Evolutionary conservation across 495 filamentous ascomycete genomes (phyloP), one percentile per base, ranked within the genome.

Genomic region (Niebla homalea): DNA sequence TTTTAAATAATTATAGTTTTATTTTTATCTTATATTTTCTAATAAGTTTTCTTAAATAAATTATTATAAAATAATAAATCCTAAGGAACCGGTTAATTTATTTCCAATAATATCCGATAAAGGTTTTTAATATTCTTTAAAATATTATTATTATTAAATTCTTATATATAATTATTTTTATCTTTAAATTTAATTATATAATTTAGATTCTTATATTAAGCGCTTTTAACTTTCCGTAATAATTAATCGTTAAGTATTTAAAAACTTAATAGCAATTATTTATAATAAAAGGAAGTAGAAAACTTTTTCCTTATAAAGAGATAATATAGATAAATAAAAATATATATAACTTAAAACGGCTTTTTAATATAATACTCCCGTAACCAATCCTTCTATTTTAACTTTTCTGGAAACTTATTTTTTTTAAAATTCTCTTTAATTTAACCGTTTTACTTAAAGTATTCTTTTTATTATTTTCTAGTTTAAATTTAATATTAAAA

Each of bases 171-270:
- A n/a, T n/a, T n/a, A n/a, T n/a, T n/a, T n/a, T n/a, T n/a, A n/a
- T n/a, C n/a, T 53, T 46, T 50, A 46, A 70, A 63, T 14, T 64
- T 19, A 14, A 29, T 53, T 26, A 47, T 23, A 51, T 68, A 71
- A 7, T 56, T 48, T 41, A 53, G 48, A 51, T 63, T 50, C 44
- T 45, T 35, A 50, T 73, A 71, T 35, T 52, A 63, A 7, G 64
- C 57, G 44, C 67, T 72, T 56, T 68, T 66, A 49, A 36, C 56
- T 48, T 60, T 61, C 46, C 35, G 25, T 25, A 18, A 19, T 35
- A 18, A 64, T 53, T 71, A 43, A 53, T 70, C 62, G 60, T 67
- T 69, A 18, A 63, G 56, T 36, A 60, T 69, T 19, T 54, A 57
- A 46, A 59, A 64, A 21, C 12, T 48, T 48, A 5, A 29, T 29